These are phyloP conservation scores for Ceraceosorus guamensis DNA, from an alignment of 1,284 basidiomycete species.

Conservation along the genomic window DNA sequence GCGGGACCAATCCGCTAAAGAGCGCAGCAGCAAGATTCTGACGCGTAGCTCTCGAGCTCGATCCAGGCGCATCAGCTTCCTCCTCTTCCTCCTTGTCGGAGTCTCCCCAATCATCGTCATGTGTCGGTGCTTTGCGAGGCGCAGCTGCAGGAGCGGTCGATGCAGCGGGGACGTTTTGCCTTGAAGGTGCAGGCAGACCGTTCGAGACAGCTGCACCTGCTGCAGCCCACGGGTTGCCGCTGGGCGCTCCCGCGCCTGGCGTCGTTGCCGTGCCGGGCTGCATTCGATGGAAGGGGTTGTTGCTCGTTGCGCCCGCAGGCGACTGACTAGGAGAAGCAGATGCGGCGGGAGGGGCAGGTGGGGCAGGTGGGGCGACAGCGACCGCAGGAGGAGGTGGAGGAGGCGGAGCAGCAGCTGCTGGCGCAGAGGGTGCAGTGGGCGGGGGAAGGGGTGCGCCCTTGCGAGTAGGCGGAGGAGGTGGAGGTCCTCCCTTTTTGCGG, in stretches of 20 bases:
- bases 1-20: conserved; percentile 42
- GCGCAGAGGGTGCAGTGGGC: neutral
- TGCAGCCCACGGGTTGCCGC: conserved; percentile 36
- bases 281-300: conserved; percentile 41
- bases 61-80: conserved; percentile 38
- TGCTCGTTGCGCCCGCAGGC: conserved; percentile 17
- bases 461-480: conserved; percentile 27
- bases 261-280: conserved; percentile 24
- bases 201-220: conserved; percentile 2
- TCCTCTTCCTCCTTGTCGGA: conserved; percentile 42
- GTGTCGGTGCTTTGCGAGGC: conserved; percentile 1
- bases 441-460: conserved; percentile 9
- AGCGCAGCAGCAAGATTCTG: conserved; percentile 45
- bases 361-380: conserved; percentile 18
- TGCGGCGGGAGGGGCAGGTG: conserved; percentile 21
- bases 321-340: conserved; percentile 6
- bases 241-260: conserved; percentile 13
- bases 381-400: conserved; percentile 21
- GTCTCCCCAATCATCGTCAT: conserved; percentile 45
- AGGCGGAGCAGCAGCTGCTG: conserved; percentile 14
- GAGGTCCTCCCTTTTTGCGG: conserved; percentile 16
- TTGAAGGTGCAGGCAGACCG: conserved; percentile 19
- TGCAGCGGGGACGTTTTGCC: conserved; percentile 17
- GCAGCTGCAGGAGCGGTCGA: conserved; percentile 1
- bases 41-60: conserved; percentile 40